Evolutionary conservation across 306 rosid genomes (phyloP), one percentile per base, ranked within the genome.

Genomic region (Lotus japonicus): DNA sequence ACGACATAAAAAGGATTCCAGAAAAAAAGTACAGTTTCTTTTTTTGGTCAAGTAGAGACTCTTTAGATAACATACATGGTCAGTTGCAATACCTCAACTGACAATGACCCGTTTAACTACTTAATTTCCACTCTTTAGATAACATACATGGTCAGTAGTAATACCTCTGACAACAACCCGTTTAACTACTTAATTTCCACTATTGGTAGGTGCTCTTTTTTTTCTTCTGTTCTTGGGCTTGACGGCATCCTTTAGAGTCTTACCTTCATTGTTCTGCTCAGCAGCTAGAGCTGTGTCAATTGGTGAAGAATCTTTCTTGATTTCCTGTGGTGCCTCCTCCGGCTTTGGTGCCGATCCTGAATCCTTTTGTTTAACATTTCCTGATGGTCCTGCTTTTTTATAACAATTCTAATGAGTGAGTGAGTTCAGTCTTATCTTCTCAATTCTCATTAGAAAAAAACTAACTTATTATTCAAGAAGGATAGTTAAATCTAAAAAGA

Each of bases 191-290:
- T 82, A 87, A 68, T 84, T 87, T 67, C 62, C 75, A 44, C 57
- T 64, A n/a, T 45, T 52, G 50, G 85, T 61, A 71, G 82, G n/a
- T 49, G 66, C 39, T 48, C 58, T 85, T 72, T 85, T 88, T 80
- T 78, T 85, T 56, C 94, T 87, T 76, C 39, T 87, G 80, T 84
- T 76, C 73, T 89, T 88, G 50, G 85, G 84, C 74, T 89, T 91
- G 74, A 91, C 97, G 2, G 96, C 97, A 77, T 89, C 97, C 74
- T 78, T 80, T 62, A 91, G 70, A 49, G 91, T 87, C 72, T 80
- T 88, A 61, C 68, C 89, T 76, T 79, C 87, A 51, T 67, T 80
- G 14, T 44, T 75, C 75, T 35, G 78, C 44, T 36, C 72, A 28
- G 67, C 43, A 60, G 72, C 65, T 63, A 58, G 75, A 48, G 65